Conservation (phyloP, 768 basidiomycete species). For the Tulasnella sp. region DNA sequence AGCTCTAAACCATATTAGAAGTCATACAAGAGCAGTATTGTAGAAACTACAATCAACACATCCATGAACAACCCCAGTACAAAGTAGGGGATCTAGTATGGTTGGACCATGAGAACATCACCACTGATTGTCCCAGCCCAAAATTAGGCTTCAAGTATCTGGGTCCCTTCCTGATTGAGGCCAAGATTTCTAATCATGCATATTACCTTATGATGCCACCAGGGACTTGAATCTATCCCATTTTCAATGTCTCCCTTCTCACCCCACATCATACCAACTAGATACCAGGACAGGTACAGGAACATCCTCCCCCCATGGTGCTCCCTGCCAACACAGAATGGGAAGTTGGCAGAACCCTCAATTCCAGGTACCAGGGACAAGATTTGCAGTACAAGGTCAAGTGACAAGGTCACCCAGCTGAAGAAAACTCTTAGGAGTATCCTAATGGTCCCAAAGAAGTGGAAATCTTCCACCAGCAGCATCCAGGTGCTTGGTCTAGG, state of each 20-base stretch:
- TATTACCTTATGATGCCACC: not conserved
- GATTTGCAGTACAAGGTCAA: not conserved
- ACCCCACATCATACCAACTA: not conserved
- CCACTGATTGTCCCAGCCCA: not conserved
- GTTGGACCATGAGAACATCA: not conserved
- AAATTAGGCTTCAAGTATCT: not conserved
- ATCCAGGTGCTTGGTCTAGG: not conserved
- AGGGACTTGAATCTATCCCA: not conserved
- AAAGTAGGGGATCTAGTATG: conserved; percentile 9
- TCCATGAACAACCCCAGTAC: not conserved
- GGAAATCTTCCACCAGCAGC: not conserved
- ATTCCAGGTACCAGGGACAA: not conserved
- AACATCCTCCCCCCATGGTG: not conserved
- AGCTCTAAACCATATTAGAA: not conserved
- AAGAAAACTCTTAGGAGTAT: not conserved
- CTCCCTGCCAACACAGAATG: not conserved
- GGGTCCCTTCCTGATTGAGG: not conserved
- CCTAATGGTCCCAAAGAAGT: not conserved
- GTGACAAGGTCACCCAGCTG: not conserved
- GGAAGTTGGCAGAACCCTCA: not conserved
- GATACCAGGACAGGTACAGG: not conserved
- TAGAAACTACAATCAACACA: not conserved
- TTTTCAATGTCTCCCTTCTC: conserved; percentile 6
- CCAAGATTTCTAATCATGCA: not conserved
- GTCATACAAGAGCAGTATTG: not conserved